Base-by-base conservation (phyloP, 176 grass and related monocot genomes). In the Cenchrus fungigraminus region DNA sequence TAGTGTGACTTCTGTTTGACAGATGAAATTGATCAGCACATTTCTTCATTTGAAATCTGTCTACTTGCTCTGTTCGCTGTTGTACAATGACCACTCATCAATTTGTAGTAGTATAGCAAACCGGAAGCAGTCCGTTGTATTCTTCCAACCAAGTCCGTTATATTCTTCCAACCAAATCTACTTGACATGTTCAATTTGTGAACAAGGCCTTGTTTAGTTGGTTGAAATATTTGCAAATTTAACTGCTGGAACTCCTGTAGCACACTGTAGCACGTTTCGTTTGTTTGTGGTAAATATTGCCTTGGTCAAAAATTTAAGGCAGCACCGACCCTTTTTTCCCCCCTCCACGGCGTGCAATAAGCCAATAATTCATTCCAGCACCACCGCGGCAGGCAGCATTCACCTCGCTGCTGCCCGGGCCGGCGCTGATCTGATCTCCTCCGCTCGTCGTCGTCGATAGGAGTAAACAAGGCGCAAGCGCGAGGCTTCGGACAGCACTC, bases 251-350 rank as follows among this genome's bases (percentile, higher is more conserved):
- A 25, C 25, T 25, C 25, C 25, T 25, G 25, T 25, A 25, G 25
- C 25, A n/a, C n/a, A n/a, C n/a, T n/a, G n/a, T n/a, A n/a, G n/a
- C n/a, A n/a, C n/a, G 25, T 25, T 25, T 25, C 25, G 25, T 25
- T 25, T 25, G 25, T 25, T 25, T 25, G 25, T 25, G 25, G 25
- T 25, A 25, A 25, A 25, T 25, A 25, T 25, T 29, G 58, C 57
- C 28, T 31, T 20, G 28, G 63, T 52, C 44, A 89, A 84, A 77
- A 58, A 57, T 79, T 67, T 59, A 85, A 85, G 54, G 42, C 82
- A 59, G 28, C 76, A 80, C 69, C 76, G 0, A 81, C 68, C 20
- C 15, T 75, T 51, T 75, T 73, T 64, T 59, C 54, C 22, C 58
- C 20, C 46, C 22, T 50, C 78, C 71, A 40, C 49, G 44, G 22